Base-by-base conservation (phyloP, 2,329 filamentous ascomycete species). In the Verticillium tricorpus region DNA sequence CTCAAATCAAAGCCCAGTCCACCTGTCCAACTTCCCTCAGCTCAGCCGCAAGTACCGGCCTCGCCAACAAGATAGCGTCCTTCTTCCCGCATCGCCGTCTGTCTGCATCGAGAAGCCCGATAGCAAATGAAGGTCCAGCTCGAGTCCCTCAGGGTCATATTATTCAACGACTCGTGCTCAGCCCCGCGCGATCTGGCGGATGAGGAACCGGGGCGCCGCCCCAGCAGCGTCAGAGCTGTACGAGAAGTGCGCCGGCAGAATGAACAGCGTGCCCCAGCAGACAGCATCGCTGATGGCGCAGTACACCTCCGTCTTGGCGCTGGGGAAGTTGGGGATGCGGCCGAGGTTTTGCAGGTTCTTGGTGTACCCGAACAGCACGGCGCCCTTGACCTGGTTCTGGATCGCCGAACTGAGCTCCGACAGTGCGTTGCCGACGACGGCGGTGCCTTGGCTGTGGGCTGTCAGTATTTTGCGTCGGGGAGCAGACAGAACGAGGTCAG, bases 321-420 rank as follows among this genome's bases (percentile, higher is more conserved):
- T 60, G 0, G 76, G 73, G 64, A 73, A 80, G 64, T 73, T 73
- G 54, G 73, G 73, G 31, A 80, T 78, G 54, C 68, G 61, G 40
- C 77, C 76, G 2, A 59, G 56, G 65, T 78, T 76, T 66, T 79
- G 77, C 57, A 70, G 64, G 68, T 80, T 79, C 71, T 78, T 74
- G 60, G 77, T 78, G 63, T 79, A 78, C 0, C 77, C 77, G 52
- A 76, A 78, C 31, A 77, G 70, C 12, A 74, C 73, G 1, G 70
- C 68, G 25, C 72, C 76, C 55, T 71, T 74, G 62, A 79, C 69
- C 69, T 77, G 71, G 34, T 73, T 64, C 31, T 70, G 67, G 58
- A 76, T 65, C 5, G 54, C 15, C 22, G 63, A 32, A 56, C 66
- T 62, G 25, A 79, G 67, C n/a, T 73, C 69, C 12, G 72, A 68